phyloP scores from a whole-genome alignment of 257 asterid species.

The Euphrasia confusa region DNA sequence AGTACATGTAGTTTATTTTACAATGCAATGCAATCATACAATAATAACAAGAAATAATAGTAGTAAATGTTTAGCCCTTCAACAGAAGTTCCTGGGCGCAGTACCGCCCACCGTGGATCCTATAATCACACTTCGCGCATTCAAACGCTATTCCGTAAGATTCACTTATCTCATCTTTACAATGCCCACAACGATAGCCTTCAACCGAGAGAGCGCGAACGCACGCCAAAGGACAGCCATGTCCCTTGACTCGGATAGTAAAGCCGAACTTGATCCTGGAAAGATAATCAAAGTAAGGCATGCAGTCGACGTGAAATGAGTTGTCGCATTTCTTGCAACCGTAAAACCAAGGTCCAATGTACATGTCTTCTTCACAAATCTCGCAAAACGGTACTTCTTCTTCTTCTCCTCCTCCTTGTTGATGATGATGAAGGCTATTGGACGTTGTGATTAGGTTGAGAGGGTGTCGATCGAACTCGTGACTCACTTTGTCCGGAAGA shows the following conservation, averaged over 20 bases:
- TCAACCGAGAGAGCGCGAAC: neutral
- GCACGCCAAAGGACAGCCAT: conserved; percentile 2
- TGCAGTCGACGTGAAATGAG: conserved; percentile 10
- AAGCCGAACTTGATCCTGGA: conserved; percentile 13
- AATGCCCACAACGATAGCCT: neutral
- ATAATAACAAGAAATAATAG: no score
- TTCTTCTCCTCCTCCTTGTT: no score
- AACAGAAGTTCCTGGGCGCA: neutral
- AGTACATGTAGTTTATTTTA: no score
- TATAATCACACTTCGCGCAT: conserved; percentile 15
- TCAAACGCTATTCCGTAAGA: neutral
- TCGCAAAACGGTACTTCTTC: conserved; percentile 9
- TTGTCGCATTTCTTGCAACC: conserved; percentile 8
- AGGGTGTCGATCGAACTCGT: conserved; percentile 8
- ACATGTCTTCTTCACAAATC: conserved; percentile 3
- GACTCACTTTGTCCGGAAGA: neutral
- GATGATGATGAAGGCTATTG: rapidly evolving
- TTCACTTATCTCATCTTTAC: neutral
- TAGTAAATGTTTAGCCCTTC: no score
- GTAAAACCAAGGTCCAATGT: neutral
- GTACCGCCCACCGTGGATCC: neutral
- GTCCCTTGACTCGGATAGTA: neutral
- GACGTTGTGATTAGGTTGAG: neutral
- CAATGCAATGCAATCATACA: no score
- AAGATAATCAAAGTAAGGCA: conserved; percentile 1